Evolutionary conservation across 208 protist species (phyloP).

Genomic region (Naegleria gruberi): DNA sequence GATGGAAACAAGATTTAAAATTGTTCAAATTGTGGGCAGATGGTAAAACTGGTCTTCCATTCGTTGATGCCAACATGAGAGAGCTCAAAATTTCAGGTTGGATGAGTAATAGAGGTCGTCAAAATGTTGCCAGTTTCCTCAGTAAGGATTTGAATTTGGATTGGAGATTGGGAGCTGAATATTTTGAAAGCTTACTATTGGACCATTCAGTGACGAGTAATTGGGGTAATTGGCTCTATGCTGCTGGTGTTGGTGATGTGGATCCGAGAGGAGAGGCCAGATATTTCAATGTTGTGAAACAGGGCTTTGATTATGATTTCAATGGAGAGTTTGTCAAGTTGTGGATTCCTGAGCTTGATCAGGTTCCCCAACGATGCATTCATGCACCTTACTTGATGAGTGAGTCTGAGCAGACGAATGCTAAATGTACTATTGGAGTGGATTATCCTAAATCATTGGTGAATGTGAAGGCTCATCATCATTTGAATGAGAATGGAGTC

Average conservation of each 20-base stretch:
- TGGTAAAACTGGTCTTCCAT: conserved; percentile 67
- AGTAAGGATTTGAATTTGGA: conserved; percentile 73
- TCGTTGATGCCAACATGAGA: conserved; percentile 79
- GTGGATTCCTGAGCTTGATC: not conserved
- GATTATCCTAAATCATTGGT: too few species aligned
- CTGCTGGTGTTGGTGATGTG: not conserved
- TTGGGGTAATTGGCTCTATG: not conserved
- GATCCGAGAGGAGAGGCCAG: not conserved
- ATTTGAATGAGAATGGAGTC: too few species aligned
- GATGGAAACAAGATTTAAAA: not conserved
- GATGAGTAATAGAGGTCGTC: conserved; percentile 60
- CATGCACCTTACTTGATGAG: not conserved
- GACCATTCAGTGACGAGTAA: conserved; percentile 66
- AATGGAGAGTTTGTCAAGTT: not conserved
- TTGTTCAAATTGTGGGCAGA: conserved; percentile 43
- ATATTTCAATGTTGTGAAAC: not conserved
- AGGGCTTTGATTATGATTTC: not conserved
- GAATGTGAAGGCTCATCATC: too few species aligned
- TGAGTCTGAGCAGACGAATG: too few species aligned
- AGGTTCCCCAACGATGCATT: not conserved
- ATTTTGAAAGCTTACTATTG: conserved; percentile 66
- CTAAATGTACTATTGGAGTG: too few species aligned
- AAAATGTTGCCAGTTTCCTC: conserved; percentile 64
- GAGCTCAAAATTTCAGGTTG: conserved; percentile 67
- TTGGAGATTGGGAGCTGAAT: conserved; percentile 75